Conservation (phyloP, 164 flowering plant species). For the Annona squamosa region DNA sequence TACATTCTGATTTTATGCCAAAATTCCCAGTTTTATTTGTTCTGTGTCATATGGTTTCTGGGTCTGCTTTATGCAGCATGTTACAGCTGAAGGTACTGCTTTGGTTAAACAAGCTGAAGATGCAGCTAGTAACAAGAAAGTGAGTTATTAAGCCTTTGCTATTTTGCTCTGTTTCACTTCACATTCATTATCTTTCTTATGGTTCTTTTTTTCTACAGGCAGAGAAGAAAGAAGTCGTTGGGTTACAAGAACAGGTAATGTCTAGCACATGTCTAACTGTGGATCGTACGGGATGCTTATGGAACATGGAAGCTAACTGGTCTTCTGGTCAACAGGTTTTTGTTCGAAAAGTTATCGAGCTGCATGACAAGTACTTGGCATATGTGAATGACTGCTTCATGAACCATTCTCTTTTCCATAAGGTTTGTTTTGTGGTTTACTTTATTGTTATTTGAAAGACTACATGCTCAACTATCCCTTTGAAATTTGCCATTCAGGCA, state of each 20-base stretch:
- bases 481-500: conserved; percentile 40
- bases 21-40: not conserved
- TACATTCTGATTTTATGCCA: conserved; percentile 1
- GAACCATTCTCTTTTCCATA: conserved; percentile 84
- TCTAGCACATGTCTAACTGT: not conserved
- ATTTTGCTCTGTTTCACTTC: not conserved
- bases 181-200: not conserved
- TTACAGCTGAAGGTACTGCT: conserved; percentile 84
- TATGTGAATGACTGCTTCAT: conserved; percentile 73
- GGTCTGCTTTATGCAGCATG: conserved; percentile 54
- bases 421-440: conserved; percentile 40
- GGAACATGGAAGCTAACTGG: conserved; percentile 9
- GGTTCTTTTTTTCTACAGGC: conserved; percentile 37
- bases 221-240: conserved; percentile 71
- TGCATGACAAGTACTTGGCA: conserved; percentile 84
- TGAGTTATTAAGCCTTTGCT: conserved; percentile 13
- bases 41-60: conserved; percentile 1
- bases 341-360: conserved; percentile 80
- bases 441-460: not conserved
- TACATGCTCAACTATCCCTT: not conserved
- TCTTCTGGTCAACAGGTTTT: conserved; percentile 48
- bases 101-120: conserved; percentile 96
- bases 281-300: not conserved
- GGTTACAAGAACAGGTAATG: conserved; percentile 81
- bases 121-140: conserved; percentile 91